Base-by-base conservation (phyloP, 352 stramenopile genomes). In the Pythium folliculosum region DNA sequence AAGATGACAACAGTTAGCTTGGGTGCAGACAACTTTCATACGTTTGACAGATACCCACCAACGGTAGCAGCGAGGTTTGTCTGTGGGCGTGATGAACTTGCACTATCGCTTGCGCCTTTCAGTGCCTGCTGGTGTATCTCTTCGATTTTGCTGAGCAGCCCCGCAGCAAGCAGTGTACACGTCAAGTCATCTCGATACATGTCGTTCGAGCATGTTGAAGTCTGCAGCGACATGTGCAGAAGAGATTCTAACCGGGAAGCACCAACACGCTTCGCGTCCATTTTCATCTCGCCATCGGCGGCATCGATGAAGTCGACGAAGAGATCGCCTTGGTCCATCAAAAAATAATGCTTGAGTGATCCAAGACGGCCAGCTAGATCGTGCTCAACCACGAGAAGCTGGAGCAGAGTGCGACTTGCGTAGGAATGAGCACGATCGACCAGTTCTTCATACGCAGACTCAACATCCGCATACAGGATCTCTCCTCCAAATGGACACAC, bases 261-360 rank as follows among this genome's bases (percentile, higher is more conserved):
- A 22, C 92, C 91, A 45, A 98, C 72, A 63, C 97, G 98, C 65
- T 95, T 76, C 19, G 87, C 86, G 17, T 84, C 77, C 59, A 91
- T 63, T 62, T 94, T 94, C 14, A 99, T 82, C 66, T 99, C 97
- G 40, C 87, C 82, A 70, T 98, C 96, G 0, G 97, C 97, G 5
- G 93, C 80, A 68, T 99, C 96, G 72, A 99, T 92, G 75, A 99
- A 99, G 65, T 99, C 91, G 16, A 98, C 91, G 61, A 99, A 98
- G 64, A 99, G 98, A 67, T 99, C 97, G 30, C 98, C 98, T 73
- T 99, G 96, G 67, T 99, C 96, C 75, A 99, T 94, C 7, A 99
- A 77, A 57, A 99, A 99, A 76, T 99, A 99, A 62, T 98, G 96
- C 70, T 98, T 98, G 63, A 99, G 78, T 17, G 95, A 96, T 22